Percentiles rank a stretch among this genome's conserved stretches.
Evolutionary conservation across 1,284 basidiomycete genomes (phyloP).

Genomic region (Apiotrichum siamense): DNA sequence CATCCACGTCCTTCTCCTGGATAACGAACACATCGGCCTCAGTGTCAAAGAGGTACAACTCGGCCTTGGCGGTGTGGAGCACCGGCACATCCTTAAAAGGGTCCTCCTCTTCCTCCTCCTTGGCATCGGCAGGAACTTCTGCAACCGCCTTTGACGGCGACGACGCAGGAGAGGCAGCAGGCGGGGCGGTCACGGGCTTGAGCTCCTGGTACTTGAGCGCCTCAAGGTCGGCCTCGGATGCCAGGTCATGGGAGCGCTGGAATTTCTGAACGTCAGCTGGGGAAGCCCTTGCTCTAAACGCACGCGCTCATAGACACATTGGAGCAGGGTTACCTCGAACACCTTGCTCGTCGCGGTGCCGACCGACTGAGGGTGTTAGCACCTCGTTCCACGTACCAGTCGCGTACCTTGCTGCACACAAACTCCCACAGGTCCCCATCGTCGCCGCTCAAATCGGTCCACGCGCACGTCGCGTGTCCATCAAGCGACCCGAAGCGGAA

Average conservation of each 20-base stretch:
- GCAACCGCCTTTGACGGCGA: conserved; percentile 2
- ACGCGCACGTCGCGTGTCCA: conserved; percentile 74
- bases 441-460: conserved; percentile 68
- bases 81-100: conserved; percentile 47
- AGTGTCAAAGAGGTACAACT: conserved; percentile 65
- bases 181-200: conserved; percentile 1
- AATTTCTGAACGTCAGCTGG: conserved; percentile 59
- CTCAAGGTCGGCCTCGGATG: conserved; percentile 62
- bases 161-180: background rate
- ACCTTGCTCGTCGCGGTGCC: conserved; percentile 76
- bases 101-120: conserved; percentile 25
- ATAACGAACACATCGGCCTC: conserved; percentile 63
- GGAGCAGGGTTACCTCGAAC: conserved; percentile 88
- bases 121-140: background rate
- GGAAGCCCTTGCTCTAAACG: conserved; percentile 10
- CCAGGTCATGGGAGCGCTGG: conserved; percentile 62
- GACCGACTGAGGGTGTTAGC: conserved; percentile 45
- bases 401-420: conserved; percentile 42
- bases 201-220: conserved; percentile 57
- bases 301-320: conserved; percentile 77
- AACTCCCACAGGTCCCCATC: conserved; percentile 48
- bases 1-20: conserved; percentile 62
- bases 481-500: conserved; percentile 72
- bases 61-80: conserved; percentile 45
- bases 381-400: background rate